These are phyloP conservation scores for Jatropha podagrica DNA, from an alignment of 441 rosid genomes.

Conservation along the genomic window DNA sequence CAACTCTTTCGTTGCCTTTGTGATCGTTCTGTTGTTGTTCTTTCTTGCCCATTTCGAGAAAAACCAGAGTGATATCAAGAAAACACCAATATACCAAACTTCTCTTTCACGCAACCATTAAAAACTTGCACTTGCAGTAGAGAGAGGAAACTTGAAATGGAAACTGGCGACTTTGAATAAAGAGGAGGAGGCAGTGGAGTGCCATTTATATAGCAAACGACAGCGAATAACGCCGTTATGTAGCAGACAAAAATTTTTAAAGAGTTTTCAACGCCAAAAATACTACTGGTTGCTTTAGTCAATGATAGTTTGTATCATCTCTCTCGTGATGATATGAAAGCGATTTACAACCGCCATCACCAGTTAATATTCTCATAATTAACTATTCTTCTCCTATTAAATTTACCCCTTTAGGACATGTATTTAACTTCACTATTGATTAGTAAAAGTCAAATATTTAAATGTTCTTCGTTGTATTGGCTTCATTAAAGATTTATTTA, in stretches of 20 bases:
- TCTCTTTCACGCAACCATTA: conserved; percentile 57
- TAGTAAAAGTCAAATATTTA: not conserved
- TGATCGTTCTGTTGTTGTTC: conserved; percentile 34
- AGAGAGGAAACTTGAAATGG: conserved; percentile 15
- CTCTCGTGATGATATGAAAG: conserved; percentile 11
- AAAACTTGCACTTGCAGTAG: conserved; percentile 28
- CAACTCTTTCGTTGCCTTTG: conserved; percentile 34
- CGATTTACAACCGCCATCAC: conserved; percentile 20
- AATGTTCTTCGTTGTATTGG: not conserved
- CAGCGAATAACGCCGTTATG: conserved; percentile 55
- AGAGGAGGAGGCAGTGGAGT: not conserved
- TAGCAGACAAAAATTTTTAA: conserved; percentile 12
- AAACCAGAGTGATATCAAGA: conserved; percentile 10
- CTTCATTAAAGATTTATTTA: not conserved
- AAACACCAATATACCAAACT: conserved; percentile 47
- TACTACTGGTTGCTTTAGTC: conserved; percentile 1
- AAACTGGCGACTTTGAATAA: conserved; percentile 27
- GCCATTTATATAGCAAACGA: conserved; percentile 39
- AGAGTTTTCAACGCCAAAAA: conserved; percentile 20
- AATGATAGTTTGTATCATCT: conserved; percentile 4
- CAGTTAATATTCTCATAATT: not conserved
- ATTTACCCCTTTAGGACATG: not conserved
- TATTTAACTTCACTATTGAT: conserved; percentile 2
- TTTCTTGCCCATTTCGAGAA: conserved; percentile 66
- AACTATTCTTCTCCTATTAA: not conserved